A percentile compares a stretch with the other conserved stretches of the same genome.
phyloP scores from a whole-genome alignment of 768 basidiomycete genomes.

The Pleurotus eryngii region DNA sequence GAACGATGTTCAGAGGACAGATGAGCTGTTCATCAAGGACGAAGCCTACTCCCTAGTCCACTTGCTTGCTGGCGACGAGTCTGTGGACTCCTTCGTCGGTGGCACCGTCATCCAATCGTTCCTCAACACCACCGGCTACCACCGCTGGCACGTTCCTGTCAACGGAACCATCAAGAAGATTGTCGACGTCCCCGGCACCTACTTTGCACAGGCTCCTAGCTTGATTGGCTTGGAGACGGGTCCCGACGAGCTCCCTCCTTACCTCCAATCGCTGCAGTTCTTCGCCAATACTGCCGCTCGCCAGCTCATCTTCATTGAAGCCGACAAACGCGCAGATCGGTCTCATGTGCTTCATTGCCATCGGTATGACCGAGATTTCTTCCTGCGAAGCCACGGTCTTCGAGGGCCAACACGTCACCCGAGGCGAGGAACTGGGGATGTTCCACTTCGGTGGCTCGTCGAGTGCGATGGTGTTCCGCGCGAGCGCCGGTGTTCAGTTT shows the following conservation, averaged over 20 bases:
- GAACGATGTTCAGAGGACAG: constrained; percentile 33
- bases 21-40: constrained; percentile 60
- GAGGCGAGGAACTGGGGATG: constrained; percentile 57
- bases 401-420: constrained; percentile 39
- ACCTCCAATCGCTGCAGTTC: constrained; percentile 33
- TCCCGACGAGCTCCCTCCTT: constrained; percentile 8
- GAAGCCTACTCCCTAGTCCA: constrained; percentile 57
- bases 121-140: constrained; percentile 51
- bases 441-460: constrained; percentile 66
- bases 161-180: constrained; percentile 38
- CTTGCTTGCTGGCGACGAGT: constrained; percentile 44
- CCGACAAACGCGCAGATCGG: constrained; percentile 52
- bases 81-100: constrained; percentile 40
- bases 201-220: constrained; percentile 38
- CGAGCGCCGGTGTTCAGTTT: constrained; percentile 13
- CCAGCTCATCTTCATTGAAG: constrained; percentile 51
- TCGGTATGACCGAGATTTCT: constrained; percentile 64
- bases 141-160: constrained; percentile 63
- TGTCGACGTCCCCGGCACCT: constrained; percentile 45
- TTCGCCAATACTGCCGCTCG: constrained; percentile 45
- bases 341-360: constrained; percentile 51
- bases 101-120: constrained; percentile 57
- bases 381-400: constrained; percentile 51
- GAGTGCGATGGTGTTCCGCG: constrained; percentile 42
- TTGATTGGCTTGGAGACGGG: constrained; percentile 3